Evolutionary conservation across 768 basidiomycete species (phyloP).

Genomic region (Candolleomyces aberdarensis): DNA sequence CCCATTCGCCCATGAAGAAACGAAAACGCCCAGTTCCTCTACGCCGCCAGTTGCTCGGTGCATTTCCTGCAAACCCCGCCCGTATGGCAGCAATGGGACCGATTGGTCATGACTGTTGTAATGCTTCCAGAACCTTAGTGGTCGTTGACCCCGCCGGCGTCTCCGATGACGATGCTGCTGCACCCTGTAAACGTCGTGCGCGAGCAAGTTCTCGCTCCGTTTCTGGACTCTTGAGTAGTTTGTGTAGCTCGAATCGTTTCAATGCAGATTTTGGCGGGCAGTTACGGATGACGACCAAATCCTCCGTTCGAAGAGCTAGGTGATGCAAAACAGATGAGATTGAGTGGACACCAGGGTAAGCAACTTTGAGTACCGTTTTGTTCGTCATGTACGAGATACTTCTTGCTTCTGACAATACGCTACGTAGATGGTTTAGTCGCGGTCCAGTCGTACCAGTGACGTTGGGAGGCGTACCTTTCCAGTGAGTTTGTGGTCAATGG

Average conservation of each 20-base stretch:
- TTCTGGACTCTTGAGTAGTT: constrained; percentile 65
- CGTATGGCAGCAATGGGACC: background rate
- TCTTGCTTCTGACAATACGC: constrained; percentile 75
- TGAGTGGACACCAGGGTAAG: background rate
- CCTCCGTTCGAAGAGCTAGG: constrained; percentile 62
- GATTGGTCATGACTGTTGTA: constrained; percentile 9
- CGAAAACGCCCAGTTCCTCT: background rate
- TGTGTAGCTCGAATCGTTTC: constrained; percentile 74
- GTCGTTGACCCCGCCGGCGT: constrained; percentile 12
- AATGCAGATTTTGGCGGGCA: constrained; percentile 77
- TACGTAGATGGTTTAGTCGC: constrained; percentile 23
- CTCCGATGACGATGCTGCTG: constrained; percentile 12
- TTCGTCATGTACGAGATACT: constrained; percentile 76
- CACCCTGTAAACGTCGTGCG: constrained; percentile 16
- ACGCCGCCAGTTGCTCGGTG: background rate
- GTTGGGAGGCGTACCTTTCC: constrained; percentile 57
- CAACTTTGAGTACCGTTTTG: constrained; percentile 44
- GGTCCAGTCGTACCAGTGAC: background rate
- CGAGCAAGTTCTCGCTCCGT: constrained; percentile 48
- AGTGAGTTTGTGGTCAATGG: constrained; percentile 67
- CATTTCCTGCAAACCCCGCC: background rate
- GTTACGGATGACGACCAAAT: constrained; percentile 75
- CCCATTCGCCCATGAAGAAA: background rate
- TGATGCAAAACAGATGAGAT: background rate
- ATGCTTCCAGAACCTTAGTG: constrained; percentile 13